Evolutionary conservation across 441 rosid genomes (phyloP).

Genomic region (Adansonia madagascariensis): DNA sequence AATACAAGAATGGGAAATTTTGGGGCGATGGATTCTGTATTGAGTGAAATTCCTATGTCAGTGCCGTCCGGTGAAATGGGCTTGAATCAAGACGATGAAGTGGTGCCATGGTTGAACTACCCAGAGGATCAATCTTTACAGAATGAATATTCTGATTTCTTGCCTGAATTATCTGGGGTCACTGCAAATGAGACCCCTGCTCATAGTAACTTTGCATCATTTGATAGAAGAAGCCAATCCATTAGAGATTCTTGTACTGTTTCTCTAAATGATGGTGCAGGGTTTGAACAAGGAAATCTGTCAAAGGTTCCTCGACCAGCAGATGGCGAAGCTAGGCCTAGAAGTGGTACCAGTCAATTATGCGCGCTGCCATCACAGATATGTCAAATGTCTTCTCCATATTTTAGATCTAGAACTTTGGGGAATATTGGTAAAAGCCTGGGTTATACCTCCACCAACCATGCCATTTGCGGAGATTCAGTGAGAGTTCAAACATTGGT

Average conservation of each 20-base stretch:
- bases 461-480: conserved; percentile 33
- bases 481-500: conserved; percentile 29
- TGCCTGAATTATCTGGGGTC: conserved; percentile 65
- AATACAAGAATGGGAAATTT: conserved; percentile 35
- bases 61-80: conserved; percentile 41
- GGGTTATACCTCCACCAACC: conserved; percentile 27
- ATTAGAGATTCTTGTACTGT: conserved; percentile 31
- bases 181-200: conserved; percentile 49
- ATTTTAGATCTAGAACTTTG: conserved; percentile 46
- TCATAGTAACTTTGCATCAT: conserved; percentile 47
- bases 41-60: conserved; percentile 57
- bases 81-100: conserved; percentile 56
- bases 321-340: conserved; percentile 35
- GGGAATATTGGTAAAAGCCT: conserved; percentile 32
- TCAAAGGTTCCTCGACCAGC: conserved; percentile 35
- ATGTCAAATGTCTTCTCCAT: conserved; percentile 44
- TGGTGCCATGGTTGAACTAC: conserved; percentile 74
- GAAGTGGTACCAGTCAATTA: conserved; percentile 37
- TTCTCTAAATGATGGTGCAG: conserved; percentile 34
- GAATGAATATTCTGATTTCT: conserved; percentile 56
- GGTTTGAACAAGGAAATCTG: conserved; percentile 36
- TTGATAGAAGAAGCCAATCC: conserved; percentile 42
- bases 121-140: conserved; percentile 50
- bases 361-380: conserved; percentile 39
- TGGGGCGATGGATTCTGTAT: conserved; percentile 36